phyloP scores from a whole-genome alignment of 75 land plant genomes.

The Pinus albicaulis region DNA sequence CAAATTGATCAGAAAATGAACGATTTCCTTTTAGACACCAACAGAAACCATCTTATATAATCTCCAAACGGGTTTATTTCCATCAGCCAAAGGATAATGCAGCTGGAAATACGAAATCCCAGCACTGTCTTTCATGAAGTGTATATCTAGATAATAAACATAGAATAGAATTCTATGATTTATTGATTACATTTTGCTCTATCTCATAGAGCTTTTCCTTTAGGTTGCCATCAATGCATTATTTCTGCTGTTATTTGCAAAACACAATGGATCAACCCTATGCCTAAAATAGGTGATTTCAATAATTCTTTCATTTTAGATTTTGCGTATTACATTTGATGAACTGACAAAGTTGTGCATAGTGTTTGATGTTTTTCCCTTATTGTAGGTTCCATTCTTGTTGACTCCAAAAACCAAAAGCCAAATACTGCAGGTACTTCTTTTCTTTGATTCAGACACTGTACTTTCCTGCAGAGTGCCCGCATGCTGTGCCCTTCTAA shows the following conservation, averaged over 20 bases:
- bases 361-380: not conserved
- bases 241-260: not conserved
- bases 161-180: not conserved
- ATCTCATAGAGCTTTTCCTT: not conserved
- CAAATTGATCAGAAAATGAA: too few relatives aligned
- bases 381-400: conserved; percentile 34
- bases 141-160: too few relatives aligned
- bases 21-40: too few relatives aligned
- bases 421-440: conserved; percentile 28
- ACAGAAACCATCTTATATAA: too few relatives aligned
- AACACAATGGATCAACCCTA: not conserved
- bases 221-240: not conserved
- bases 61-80: too few relatives aligned
- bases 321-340: not conserved
- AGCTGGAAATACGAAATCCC: too few relatives aligned
- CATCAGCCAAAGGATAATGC: too few relatives aligned
- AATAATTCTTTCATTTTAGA: not conserved
- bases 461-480: not conserved
- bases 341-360: not conserved
- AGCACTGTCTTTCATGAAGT: too few relatives aligned
- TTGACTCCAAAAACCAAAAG: conserved; percentile 39
- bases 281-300: not conserved
- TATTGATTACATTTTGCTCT: not conserved
- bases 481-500: not conserved
- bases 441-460: not conserved